Percentiles rank a stretch among this genome's conserved stretches.
phyloP scores from a whole-genome alignment of 1,284 basidiomycete genomes.

The Cutaneotrichosporon cyanovorans region DNA sequence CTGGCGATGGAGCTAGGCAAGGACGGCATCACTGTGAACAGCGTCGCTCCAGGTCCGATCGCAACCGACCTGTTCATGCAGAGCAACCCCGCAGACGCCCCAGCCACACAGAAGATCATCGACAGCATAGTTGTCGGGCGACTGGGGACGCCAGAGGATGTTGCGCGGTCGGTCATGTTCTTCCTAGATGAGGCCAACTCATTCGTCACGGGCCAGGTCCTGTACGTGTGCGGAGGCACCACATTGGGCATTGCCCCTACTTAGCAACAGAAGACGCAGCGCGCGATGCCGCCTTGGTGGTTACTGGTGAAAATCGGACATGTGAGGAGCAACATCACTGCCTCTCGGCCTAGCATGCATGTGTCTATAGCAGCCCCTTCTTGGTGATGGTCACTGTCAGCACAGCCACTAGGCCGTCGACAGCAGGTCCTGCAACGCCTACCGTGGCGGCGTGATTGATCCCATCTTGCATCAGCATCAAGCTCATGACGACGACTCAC shows the following conservation, averaged over 20 bases:
- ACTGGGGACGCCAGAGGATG: conserved; percentile 81
- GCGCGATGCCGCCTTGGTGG: too few species aligned
- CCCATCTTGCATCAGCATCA: conserved; percentile 44
- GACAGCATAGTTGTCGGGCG: conserved; percentile 84
- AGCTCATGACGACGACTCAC: conserved; percentile 13
- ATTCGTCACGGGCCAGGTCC: conserved; percentile 12
- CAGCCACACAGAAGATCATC: conserved; percentile 67
- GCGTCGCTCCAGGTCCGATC: conserved; percentile 83
- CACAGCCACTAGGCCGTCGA: conserved; percentile 79
- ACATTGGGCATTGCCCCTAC: conserved; percentile 12
- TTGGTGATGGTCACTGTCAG: conserved; percentile 61
- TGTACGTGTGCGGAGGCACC: conserved; percentile 14
- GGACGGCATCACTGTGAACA: conserved; percentile 79
- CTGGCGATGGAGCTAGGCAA: conserved; percentile 60
- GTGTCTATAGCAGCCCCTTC: too few species aligned
- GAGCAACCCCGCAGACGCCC: conserved; percentile 42
- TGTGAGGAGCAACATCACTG: too few species aligned
- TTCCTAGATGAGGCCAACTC: conserved; percentile 55
- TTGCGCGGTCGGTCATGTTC: conserved; percentile 70
- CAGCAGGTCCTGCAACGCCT: conserved; percentile 56
- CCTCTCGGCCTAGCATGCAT: too few species aligned
- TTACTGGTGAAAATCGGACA: too few species aligned
- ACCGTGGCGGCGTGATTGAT: conserved; percentile 72
- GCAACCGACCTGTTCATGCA: conserved; percentile 59
- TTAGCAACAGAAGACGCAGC: too few species aligned